Base-by-base conservation (phyloP, 306 rosid genomes). In the Lagenaria siceraria region DNA sequence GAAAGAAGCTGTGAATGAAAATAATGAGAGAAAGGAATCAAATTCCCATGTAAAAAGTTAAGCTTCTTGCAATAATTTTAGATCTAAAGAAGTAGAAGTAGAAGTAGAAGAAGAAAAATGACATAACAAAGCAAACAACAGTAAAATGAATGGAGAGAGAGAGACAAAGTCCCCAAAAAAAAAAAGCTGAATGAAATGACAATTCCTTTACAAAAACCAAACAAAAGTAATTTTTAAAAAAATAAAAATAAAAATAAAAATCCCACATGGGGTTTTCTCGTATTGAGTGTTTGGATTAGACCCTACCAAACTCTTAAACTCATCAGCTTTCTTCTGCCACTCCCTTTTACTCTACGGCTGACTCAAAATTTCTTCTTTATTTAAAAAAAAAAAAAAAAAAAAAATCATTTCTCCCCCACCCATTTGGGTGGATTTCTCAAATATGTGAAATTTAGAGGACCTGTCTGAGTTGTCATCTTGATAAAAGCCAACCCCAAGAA, bases 281-380 rank as follows among this genome's bases (percentile, higher is more conserved):
- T 43, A 69, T 69, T 69, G 75, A 69, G 75, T 69, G 75, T 69
- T 40, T 24, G 29, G 75, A 69, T 43, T 69, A 69, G 56, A 43
- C 55, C 54, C 35, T 40, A 49, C 60, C 33, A 69, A 69, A 69
- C 74, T 40, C 53, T 10, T 19, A 21, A 38, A 10, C 54, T 40
- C 49, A 18, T 15, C 55, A 35, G 73, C 55, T 38, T 43, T 22
- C 75, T n/a, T 40, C 76, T 71, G 76, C 36, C 76, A 71, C 42
- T 24, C 42, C 38, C 76, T 71, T 71, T 27, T 17, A 25, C 76
- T 25, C 59, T 18, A 25, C 15, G 58, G 76, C 35, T 71, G 59
- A 48, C 59, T 46, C 18, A 10, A 42, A 13, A 40, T 1, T 40
- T 33, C 5, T 33, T 2, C 5, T 33, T 40, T 40, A 8, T 29